These are phyloP conservation scores for Apiospora malaysiana DNA, from an alignment of 2,329 filamentous ascomycete species.

Conservation along the genomic window DNA sequence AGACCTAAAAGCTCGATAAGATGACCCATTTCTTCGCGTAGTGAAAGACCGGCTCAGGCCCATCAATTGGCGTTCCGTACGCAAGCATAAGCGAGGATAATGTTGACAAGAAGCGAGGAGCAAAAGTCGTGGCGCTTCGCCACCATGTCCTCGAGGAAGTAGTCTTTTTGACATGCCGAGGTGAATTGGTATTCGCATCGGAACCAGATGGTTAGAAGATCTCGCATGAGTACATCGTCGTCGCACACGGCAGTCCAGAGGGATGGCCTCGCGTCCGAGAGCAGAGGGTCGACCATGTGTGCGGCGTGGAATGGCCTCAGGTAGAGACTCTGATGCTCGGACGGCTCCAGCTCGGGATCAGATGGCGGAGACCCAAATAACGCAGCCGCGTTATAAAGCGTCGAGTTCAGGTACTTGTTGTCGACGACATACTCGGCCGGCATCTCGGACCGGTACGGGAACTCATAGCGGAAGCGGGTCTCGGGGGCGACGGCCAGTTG, in stretches of 20 bases:
- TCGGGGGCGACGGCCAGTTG: slow-evolving; percentile 46
- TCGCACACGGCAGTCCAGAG: slow-evolving; percentile 44
- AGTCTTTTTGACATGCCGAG: slow-evolving; percentile 45
- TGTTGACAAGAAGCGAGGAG: slow-evolving; percentile 47
- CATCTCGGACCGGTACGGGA: slow-evolving; percentile 44
- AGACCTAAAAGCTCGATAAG: slow-evolving; percentile 32
- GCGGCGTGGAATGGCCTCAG: slow-evolving; percentile 46
- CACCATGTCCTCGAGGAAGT: slow-evolving; percentile 47
- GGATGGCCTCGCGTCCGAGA: slow-evolving; percentile 39
- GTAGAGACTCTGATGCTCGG: slow-evolving; percentile 31
- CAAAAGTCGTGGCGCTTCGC: slow-evolving; percentile 41
- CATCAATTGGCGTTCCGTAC: slow-evolving; percentile 34
- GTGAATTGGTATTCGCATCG: slow-evolving; percentile 45
- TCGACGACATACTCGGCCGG: slow-evolving; percentile 35
- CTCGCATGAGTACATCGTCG: slow-evolving; percentile 44
- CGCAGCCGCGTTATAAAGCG: slow-evolving; percentile 35
- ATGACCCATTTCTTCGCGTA: background rate
- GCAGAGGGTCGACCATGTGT: slow-evolving; percentile 40
- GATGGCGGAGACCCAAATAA: background rate
- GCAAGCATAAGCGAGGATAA: slow-evolving; percentile 43
- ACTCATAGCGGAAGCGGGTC: slow-evolving; percentile 45
- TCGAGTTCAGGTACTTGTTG: slow-evolving; percentile 40
- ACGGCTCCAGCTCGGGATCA: background rate
- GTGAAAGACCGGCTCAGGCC: background rate
- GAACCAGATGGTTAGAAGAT: slow-evolving; percentile 36